Evolutionary conservation across 208 protist genomes (phyloP), one percentile per base, ranked within the genome.

Genomic region (Herpetomonas samuelpessoai): DNA sequence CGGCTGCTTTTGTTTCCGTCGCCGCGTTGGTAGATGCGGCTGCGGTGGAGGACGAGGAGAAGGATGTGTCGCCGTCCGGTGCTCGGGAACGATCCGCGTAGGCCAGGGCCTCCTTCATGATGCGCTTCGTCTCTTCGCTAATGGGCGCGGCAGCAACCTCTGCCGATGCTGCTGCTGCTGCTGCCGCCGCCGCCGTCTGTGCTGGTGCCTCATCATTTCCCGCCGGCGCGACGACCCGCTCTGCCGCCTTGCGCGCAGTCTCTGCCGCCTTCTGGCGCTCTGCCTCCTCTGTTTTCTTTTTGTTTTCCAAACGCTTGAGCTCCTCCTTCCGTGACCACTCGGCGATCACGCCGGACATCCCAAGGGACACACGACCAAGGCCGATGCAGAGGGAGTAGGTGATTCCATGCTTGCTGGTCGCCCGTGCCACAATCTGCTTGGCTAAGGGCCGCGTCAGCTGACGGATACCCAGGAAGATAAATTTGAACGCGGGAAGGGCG

Each of bases 381-480:
- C 58, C 69, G 60, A 95, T 79, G 68, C 88, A 95, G 29, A 90
- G 51, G 16, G 68, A 56, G 39, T 82, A 81, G 30, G 82, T 95
- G 21, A 87, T 2, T 3, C 68, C 78, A 10, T 55, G 69, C 66
- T 82, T 74, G 14, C 45, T 69, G 27, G 81, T 89, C 12, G 85
- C 84, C 2, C 77, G 80, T 26, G 48, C 46, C 7, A 95, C 81
- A 26, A 88, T 83, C 38, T 71, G 66, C 41, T 63, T 72, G 7
- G 80, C 78, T 0, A 91, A 29, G 26, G 88, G 88, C 27, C 86
- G 84, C 47, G 88, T 88, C 38, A 91, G 44, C 65, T 95, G 88
- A 2, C 88, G 81, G 24, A 89, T 66, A 9, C 71, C 88, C 41
- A 95, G 72, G 53, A 92, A 82, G 54, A 84, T 45, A 29, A 95